Base-by-base conservation (phyloP, 2,329 filamentous ascomycete species). In the Colletotrichum chrysophilum region DNA sequence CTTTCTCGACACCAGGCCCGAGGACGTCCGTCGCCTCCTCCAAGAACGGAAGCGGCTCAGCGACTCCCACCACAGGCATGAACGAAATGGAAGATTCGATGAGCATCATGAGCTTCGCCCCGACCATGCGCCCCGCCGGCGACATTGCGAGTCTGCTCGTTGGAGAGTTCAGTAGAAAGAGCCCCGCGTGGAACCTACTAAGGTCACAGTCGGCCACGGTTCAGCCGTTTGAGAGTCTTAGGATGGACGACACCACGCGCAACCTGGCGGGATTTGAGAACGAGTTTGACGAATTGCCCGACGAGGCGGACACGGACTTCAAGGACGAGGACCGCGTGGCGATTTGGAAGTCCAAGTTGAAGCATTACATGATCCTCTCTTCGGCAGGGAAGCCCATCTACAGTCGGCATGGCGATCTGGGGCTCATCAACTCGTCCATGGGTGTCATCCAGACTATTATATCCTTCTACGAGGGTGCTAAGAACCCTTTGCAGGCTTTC, bases 361-460 rank as follows among this genome's bases (percentile, higher is more conserved):
- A 99, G 85, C 97, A 99, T 85, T 99, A 98, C 84, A 92, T 99
- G 85, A 98, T 99, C 80, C 88, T 99, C 2, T 98, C 97, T 4
- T 96, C 96, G 16, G 96, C 97, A 12, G 97, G 97, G 24, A 99
- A 99, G 83, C 97, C 97, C 13, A 97, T 99, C 65, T 99, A 96
- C 89, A 98, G 96, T 81, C 92, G 97, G 65, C 96, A 99, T 82
- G 97, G 97, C 55, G 95, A 98, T 79, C 90, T 98, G 78, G 93
- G 94, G 70, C 88, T 98, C 58, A 95, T 98, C 82, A 98, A 97
- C 80, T 94, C 94, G 66, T 98, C 97, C 80, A 96, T 98, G 83
- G 97, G 97, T 55, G 94, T 99, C 21, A 93, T 98, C 3, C 97
- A 98, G 83, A 99, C 97, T 58, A 96, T 99, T 79, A 98, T 99